A percentile compares a stretch with the other conserved stretches of the same genome.
Evolutionary conservation across 768 basidiomycete species (phyloP).

Genomic region (Mycena crocata): DNA sequence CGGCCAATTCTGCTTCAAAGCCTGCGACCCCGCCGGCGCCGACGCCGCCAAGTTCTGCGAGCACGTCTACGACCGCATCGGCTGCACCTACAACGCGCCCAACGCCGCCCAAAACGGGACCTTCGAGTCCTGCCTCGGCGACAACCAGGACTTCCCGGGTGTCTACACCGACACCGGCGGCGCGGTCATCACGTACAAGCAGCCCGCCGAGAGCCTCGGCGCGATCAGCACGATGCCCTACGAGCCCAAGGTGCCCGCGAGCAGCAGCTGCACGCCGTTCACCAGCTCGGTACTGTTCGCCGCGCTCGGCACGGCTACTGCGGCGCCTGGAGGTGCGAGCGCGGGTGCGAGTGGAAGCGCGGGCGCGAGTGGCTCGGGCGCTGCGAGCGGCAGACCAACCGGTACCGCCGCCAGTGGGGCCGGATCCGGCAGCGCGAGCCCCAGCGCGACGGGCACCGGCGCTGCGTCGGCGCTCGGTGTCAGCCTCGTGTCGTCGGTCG

Average conservation of each 20-base stretch:
- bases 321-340: not conserved
- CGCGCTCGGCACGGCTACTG: constrained; percentile 19
- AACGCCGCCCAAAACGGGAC: constrained; percentile 65
- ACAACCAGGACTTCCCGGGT: constrained; percentile 75
- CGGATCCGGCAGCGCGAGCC: constrained; percentile 2
- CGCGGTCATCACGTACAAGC: constrained; percentile 52
- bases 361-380: not conserved
- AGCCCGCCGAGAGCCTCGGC: constrained; percentile 59
- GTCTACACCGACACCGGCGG: constrained; percentile 51
- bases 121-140: constrained; percentile 75
- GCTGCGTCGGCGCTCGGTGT: constrained; percentile 13
- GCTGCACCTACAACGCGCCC: constrained; percentile 73
- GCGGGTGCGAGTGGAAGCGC: not conserved
- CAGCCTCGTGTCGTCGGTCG: constrained; percentile 9
- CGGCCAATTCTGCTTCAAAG: constrained; percentile 61
- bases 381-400: no score
- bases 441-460: constrained; percentile 13
- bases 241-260: constrained; percentile 52
- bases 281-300: constrained; percentile 46
- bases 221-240: constrained; percentile 57
- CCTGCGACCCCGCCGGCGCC: constrained; percentile 60
- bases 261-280: constrained; percentile 50
- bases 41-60: constrained; percentile 52
- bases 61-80: constrained; percentile 62
- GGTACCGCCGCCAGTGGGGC: constrained; percentile 1